Evolutionary conservation across 257 asterid genomes (phyloP).

Genomic region (Salvia rosmarinus): DNA sequence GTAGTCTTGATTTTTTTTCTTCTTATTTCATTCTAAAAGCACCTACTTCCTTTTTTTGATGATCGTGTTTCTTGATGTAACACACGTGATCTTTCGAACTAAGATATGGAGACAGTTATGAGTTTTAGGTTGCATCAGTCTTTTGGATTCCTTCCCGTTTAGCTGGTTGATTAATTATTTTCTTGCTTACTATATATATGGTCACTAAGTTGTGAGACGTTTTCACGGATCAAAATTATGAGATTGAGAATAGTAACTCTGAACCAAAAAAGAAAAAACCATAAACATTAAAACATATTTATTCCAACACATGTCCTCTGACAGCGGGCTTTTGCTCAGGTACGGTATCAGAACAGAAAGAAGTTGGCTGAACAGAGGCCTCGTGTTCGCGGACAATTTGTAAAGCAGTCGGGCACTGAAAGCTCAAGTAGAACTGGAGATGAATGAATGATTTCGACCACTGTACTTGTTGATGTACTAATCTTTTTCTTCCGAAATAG

Average conservation of each 20-base stretch:
- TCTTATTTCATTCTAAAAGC: not conserved
- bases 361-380: conserved; percentile 72
- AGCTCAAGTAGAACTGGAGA: conserved; percentile 52
- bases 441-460: conserved; percentile 32
- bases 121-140: not conserved
- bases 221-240: not conserved
- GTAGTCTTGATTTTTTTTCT: conserved; percentile 11
- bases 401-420: conserved; percentile 48
- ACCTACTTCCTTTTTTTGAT: not conserved
- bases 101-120: not conserved
- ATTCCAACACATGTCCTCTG: not conserved
- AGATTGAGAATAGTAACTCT: not conserved
- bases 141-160: not conserved
- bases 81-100: not conserved
- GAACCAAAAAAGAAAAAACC: not conserved
- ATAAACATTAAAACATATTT: not conserved
- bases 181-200: not conserved
- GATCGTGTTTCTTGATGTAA: conserved; percentile 2
- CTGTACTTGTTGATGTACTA: conserved; percentile 14
- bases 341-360: conserved; percentile 59
- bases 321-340: conserved; percentile 37
- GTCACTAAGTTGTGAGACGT: not conserved
- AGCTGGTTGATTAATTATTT: conserved; percentile 1
- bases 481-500: conserved; percentile 32
- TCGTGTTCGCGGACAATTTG: conserved; percentile 67